Base-by-base conservation (phyloP, 2,329 filamentous ascomycete genomes). In the Aspergillus quadricinctus region DNA sequence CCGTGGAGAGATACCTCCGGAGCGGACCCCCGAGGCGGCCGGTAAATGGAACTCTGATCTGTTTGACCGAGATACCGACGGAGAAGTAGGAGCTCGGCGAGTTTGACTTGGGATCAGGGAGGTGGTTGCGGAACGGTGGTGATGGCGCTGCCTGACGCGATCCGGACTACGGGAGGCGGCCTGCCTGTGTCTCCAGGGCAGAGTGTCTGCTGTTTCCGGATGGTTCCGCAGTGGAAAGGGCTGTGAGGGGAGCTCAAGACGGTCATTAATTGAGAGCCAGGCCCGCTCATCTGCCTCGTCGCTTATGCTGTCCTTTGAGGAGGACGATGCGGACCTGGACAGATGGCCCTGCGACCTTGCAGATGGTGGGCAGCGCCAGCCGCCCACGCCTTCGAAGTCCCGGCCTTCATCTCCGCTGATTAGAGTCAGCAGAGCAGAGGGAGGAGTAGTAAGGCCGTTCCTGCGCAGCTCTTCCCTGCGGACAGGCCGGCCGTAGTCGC, bases 321-420 rank as follows among this genome's bases (percentile, higher is more conserved):
- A 66, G 6, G 67, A 68, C 2, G 69, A 67, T 4, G 53, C 52
- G 1, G 65, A 65, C 45, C 61, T 61, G 25, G 64, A 57, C 21
- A 61, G 49, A 52, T 64, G 63, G 4, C 64, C 64, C 4, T 61
- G 61, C 17, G 59, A 57, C 52, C 61, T 66, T 17, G 58, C 61
- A 5, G 54, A 59, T 23, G 54, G 60, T 50, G 57, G 58, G 57
- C 55, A 65, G 37, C 72, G 66, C 75, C 75, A 77, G 23, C 75
- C 75, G 9, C 75, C 75, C 4, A 77, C 67, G 3, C 75, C 75
- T 65, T 77, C 75, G 55, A 77, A 77, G 58, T 77, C 75, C n/a
- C 74, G 71, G 49, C 69, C 64, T 23, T 66, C 66, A 50, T 74
- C 68, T 1, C 67, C 68, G 55, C 68, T 71, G 45, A 72, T 64